Conservation (phyloP, 768 basidiomycete species). For the Kwoniella sp. region DNA sequence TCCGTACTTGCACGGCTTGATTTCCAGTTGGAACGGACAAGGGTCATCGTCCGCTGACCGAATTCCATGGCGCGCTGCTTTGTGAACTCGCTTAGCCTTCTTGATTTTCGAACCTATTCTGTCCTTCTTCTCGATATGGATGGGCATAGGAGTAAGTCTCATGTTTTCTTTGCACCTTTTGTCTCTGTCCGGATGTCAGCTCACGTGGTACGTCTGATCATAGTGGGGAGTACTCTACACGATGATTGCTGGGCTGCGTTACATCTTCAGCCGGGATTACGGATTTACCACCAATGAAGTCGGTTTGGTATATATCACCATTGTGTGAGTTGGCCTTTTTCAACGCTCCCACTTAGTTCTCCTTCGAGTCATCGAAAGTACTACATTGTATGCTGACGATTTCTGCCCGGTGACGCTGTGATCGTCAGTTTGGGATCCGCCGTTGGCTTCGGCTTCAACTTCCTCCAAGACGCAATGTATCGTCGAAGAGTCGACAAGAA, state of each 20-base stretch:
- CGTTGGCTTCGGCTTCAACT: conserved; percentile 42
- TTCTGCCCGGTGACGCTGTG: too few relatives aligned
- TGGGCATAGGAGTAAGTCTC: conserved; percentile 60
- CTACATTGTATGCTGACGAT: conserved; percentile 17
- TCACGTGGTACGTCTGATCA: neutral
- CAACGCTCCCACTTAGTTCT: too few relatives aligned
- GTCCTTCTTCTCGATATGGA: conserved; percentile 62
- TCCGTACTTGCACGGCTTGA: neutral
- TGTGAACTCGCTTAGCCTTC: conserved; percentile 62
- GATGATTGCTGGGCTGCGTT: conserved; percentile 61
- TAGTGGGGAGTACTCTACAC: conserved; percentile 74
- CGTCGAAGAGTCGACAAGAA: conserved; percentile 35
- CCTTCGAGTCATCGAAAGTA: neutral
- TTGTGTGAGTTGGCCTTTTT: conserved; percentile 59
- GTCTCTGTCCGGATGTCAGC: neutral
- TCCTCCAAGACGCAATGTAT: conserved; percentile 51
- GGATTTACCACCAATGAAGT: conserved; percentile 65
- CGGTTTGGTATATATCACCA: conserved; percentile 66
- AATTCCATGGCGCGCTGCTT: too few relatives aligned
- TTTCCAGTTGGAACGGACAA: too few relatives aligned
- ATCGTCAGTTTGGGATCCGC: conserved; percentile 26
- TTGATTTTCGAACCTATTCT: conserved; percentile 75
- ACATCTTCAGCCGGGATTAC: conserved; percentile 65
- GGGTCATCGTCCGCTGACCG: too few relatives aligned
- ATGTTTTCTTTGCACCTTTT: neutral